Base-by-base conservation (phyloP, 2,329 filamentous ascomycete genomes). In the Epichloe glyceriae region DNA sequence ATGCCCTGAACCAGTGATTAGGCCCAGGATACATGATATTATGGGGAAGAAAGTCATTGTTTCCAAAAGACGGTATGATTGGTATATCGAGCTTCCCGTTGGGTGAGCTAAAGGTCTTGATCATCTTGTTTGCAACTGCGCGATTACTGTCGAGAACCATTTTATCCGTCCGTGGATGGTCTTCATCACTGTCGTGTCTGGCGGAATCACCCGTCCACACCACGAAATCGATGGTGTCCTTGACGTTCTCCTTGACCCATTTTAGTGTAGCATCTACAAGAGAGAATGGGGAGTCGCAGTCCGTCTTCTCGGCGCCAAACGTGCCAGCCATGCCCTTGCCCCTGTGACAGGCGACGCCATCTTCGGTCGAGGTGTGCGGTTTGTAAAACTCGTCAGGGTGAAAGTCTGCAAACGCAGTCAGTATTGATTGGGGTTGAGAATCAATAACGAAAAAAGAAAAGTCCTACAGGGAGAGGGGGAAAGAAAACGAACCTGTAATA, bases 41-140 rank as follows among this genome's bases (percentile, higher is more conserved):
- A 70, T 98, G 93, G 1, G 93, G 93, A 53, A 96, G 80, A 52
- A 98, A 90, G 62, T 98, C 93, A 67, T 98, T 98, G 71, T 98
- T 98, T 54, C 93, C 93, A 58, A 96, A 83, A 0, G 84, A 96
- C 0, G 93, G 90, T 19, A 98, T 75, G 33, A 97, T 80, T 4
- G 93, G 91, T 4, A 97, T 77, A 12, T 75, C 67, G 52, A 89
- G 76, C 39, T 56, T 56, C 52, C 80, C 78, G 50, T 78, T 72
- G 35, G 72, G 71, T n/a, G 73, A 73, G 41, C 76, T 72, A 38
- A 96, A 95, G 10, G 86, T 74, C 19, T 89, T 78, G 45, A 77
- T 69, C 66, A 97, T 88, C 65, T 88, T 88, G 59, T 82, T 70
- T 46, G 89, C 83, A 55, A 96, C 73, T 56, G 81, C 74, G 56